A percentile compares a stretch with the other conserved stretches of the same genome.
These are phyloP conservation scores for Malus hybrid DNA, from an alignment of 331 rosid genomes.

Conservation along the genomic window DNA sequence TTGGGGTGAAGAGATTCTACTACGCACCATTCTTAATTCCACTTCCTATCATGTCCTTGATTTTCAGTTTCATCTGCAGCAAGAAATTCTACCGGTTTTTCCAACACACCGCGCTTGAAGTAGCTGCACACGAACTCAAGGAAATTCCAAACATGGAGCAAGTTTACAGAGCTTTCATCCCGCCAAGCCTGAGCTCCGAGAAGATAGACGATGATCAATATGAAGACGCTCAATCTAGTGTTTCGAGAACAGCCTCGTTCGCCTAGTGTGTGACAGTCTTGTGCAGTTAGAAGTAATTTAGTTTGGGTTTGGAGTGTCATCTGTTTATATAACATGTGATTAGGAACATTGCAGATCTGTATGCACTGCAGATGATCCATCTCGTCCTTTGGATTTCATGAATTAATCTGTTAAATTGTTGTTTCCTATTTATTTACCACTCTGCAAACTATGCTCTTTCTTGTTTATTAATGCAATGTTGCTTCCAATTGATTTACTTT, in stretches of 20 bases:
- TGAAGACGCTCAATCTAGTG: constrained; percentile 68
- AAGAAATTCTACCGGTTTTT: constrained; percentile 72
- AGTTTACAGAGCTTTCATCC: constrained; percentile 60
- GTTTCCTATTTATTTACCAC: not conserved
- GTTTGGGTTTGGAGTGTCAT: not conserved
- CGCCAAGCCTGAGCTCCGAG: constrained; percentile 66
- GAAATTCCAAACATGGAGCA: constrained; percentile 64
- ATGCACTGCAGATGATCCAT: not conserved
- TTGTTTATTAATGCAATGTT: not conserved
- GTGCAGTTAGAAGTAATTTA: not conserved
- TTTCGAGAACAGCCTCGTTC: constrained; percentile 43
- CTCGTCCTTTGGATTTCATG: not conserved
- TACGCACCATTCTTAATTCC: constrained; percentile 49
- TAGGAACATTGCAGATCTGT: not conserved
- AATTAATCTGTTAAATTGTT: not conserved
- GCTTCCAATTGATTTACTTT: not conserved
- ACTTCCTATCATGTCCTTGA: constrained; percentile 55
- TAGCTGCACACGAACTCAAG: constrained; percentile 34
- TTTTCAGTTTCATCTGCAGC: constrained; percentile 36
- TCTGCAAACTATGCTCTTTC: not conserved
- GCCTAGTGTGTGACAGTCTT: constrained; percentile 27
- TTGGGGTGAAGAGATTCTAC: constrained; percentile 45
- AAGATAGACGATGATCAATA: constrained; percentile 53
- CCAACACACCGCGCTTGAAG: constrained; percentile 49
- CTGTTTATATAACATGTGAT: not conserved